Conservation (phyloP, 108 stramenopile genomes). For the Skeletonema tropicum region DNA sequence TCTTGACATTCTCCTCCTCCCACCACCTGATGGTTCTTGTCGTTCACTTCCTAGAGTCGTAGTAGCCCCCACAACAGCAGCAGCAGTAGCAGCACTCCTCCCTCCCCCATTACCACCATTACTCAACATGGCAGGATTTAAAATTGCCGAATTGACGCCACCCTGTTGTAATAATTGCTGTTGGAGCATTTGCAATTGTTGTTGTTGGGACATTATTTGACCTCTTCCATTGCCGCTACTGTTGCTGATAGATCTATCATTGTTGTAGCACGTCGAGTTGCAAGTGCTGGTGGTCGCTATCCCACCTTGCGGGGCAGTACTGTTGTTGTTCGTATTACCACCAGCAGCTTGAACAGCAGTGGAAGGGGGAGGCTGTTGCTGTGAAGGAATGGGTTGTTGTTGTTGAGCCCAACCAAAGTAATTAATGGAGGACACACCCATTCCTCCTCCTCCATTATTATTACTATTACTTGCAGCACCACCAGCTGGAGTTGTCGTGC, state of each 20-base stretch:
- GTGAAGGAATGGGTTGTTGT: not conserved
- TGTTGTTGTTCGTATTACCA: not conserved
- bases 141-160: not conserved
- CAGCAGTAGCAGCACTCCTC: not conserved
- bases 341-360: not conserved
- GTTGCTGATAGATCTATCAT: no score
- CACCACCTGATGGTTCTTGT: no score
- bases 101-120: not conserved
- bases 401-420: not conserved
- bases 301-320: no score
- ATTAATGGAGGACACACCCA: not conserved
- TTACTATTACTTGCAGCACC: not conserved
- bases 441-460: not conserved
- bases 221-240: no score
- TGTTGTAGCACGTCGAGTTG: no score
- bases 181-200: conserved; percentile 21
- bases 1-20: no score
- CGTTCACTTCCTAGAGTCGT: no score
- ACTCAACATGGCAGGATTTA: not conserved
- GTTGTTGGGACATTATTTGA: conserved; percentile 2
- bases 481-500: not conserved
- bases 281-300: no score
- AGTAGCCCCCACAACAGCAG: no score
- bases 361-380: not conserved
- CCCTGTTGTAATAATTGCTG: conserved; percentile 11